Conservation (phyloP, 2,329 filamentous ascomycete species). For the Helotiales sp. region DNA sequence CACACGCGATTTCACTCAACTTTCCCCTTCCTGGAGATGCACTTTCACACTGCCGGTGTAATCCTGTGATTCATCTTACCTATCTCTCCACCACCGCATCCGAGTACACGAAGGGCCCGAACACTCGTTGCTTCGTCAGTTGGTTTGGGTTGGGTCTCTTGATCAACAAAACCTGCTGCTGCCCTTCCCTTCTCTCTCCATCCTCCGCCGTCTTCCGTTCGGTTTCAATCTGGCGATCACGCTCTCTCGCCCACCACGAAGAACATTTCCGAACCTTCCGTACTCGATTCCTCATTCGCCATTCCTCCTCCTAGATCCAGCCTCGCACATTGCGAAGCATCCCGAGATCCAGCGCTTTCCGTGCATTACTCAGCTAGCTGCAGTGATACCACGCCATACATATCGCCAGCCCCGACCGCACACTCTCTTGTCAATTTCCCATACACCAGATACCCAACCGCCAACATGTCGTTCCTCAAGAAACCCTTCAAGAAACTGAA, state of each 20-base stretch:
- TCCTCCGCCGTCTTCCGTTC: no score
- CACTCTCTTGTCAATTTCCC: neutral
- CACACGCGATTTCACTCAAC: no score
- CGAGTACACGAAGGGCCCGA: no score
- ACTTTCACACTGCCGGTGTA: no score
- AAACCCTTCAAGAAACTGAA: conserved; percentile 31
- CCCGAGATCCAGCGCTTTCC: neutral
- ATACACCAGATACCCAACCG: neutral
- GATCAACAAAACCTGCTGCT: neutral
- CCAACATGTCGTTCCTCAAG: conserved; percentile 33
- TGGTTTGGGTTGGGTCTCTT: no score
- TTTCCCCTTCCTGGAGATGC: no score
- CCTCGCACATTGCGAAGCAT: neutral
- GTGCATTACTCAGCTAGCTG: neutral
- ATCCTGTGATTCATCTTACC: no score
- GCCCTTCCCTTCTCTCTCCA: neutral
- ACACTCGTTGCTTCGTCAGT: no score
- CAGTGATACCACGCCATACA: neutral
- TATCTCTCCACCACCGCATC: no score
- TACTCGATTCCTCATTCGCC: neutral
- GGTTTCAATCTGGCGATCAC: no score
- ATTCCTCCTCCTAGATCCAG: neutral
- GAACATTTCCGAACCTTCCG: neutral
- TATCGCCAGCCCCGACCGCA: neutral
- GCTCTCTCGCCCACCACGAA: neutral